Evolutionary conservation across 208 protist genomes (phyloP).

Genomic region (Leishmania turanica): DNA sequence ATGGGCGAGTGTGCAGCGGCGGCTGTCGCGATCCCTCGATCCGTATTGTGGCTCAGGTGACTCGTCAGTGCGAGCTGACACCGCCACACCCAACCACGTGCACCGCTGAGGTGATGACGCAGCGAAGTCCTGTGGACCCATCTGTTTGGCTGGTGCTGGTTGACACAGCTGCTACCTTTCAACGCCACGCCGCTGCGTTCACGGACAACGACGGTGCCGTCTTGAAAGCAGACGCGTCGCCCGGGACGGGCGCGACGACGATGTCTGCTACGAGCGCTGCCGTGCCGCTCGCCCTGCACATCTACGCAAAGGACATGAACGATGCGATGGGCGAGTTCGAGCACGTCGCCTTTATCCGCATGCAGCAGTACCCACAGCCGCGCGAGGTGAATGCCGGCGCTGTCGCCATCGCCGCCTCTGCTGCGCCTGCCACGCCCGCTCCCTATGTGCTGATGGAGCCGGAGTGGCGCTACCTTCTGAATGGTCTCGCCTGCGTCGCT

Average conservation of each 20-base stretch:
- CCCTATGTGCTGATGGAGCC: conserved; percentile 9
- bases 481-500: conserved; percentile 21
- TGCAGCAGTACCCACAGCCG: conserved; percentile 23
- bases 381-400: conserved; percentile 4
- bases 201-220: not conserved
- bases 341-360: conserved; percentile 67
- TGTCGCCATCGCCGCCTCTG: conserved; percentile 1
- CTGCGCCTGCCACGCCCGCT: not conserved
- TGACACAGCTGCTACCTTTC: conserved; percentile 42
- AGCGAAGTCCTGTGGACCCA: conserved; percentile 57
- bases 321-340: conserved; percentile 34
- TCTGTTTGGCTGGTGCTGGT: conserved; percentile 67
- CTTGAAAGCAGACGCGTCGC: not conserved
- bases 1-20: not conserved
- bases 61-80: conserved; percentile 26
- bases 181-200: conserved; percentile 43
- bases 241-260: not conserved
- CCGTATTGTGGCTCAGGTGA: conserved; percentile 30
- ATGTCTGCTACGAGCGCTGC: not conserved
- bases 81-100: conserved; percentile 43
- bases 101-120: conserved; percentile 57
- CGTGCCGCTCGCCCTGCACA: conserved; percentile 24
- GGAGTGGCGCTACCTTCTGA: conserved; percentile 24
- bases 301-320: conserved; percentile 30
- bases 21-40: conserved; percentile 5